phyloP scores from a whole-genome alignment of 129 eudicot genomes.

The Tagetes patula region DNA sequence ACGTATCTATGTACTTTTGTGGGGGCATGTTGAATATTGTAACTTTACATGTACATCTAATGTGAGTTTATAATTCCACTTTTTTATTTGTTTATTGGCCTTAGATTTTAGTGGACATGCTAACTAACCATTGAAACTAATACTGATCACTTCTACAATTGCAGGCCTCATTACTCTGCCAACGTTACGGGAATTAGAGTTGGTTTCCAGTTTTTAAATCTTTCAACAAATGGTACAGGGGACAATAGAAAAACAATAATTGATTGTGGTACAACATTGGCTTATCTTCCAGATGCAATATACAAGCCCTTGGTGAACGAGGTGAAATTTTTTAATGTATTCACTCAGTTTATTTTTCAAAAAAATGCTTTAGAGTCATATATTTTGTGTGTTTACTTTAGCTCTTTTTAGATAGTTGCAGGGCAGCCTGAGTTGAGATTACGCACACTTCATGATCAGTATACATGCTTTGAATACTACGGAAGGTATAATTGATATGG shows the following conservation, averaged over 20 bases:
- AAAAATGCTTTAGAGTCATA: conserved; percentile 19
- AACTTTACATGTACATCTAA: neutral
- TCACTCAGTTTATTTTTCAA: neutral
- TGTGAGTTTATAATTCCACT: neutral
- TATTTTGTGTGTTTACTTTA: neutral
- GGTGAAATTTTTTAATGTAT: conserved; percentile 38
- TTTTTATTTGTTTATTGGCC: conserved; percentile 8
- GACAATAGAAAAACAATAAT: conserved; percentile 66
- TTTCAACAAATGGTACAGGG: conserved; percentile 53
- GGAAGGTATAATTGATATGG: conserved; percentile 54
- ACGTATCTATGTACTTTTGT: too few species aligned
- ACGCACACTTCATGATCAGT: conserved; percentile 68
- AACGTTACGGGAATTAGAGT: conserved; percentile 80
- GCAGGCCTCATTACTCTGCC: conserved; percentile 83
- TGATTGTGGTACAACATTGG: conserved; percentile 91
- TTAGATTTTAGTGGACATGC: neutral
- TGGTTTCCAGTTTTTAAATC: conserved; percentile 54
- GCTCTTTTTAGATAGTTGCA: conserved; percentile 52
- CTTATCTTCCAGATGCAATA: conserved; percentile 79
- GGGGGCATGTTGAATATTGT: neutral
- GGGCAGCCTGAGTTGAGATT: conserved; percentile 69
- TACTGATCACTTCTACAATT: conserved; percentile 2
- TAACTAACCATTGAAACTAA: conserved; percentile 3
- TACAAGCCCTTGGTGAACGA: conserved; percentile 57
- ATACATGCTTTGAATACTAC: conserved; percentile 81